These are phyloP conservation scores for Fusarium metavorans DNA, from an alignment of 2,329 filamentous ascomycete genomes.

Conservation along the genomic window DNA sequence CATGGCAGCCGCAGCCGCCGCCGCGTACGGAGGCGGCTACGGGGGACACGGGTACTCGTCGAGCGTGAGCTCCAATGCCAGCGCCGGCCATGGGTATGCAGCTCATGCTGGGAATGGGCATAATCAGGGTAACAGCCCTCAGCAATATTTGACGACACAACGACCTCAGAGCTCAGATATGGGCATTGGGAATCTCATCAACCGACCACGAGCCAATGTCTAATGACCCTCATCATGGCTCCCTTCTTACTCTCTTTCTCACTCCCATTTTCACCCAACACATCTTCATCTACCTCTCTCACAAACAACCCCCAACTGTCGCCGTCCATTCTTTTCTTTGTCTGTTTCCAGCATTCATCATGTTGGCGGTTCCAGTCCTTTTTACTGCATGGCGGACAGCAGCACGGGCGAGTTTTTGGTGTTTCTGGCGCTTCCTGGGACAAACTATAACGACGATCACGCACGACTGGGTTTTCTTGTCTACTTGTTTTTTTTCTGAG, in stretches of 20 bases:
- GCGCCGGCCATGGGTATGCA: constrained; percentile 51
- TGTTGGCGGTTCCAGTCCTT: constrained; percentile 14
- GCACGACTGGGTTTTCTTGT: constrained; percentile 12
- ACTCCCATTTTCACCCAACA: background rate
- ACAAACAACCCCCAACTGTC: constrained; percentile 9
- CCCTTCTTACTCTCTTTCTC: background rate
- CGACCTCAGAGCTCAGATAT: constrained; percentile 69
- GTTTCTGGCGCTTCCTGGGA: constrained; percentile 32
- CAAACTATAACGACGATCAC: constrained; percentile 40
- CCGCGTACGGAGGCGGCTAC: constrained; percentile 40
- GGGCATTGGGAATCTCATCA: constrained; percentile 71
- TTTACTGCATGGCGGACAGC: constrained; percentile 37
- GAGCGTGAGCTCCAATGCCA: constrained; percentile 63
- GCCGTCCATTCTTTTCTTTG: constrained; percentile 39
- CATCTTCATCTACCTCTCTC: background rate
- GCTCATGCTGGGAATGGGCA: constrained; percentile 42
- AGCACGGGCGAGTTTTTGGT: constrained; percentile 23
- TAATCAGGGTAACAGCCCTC: constrained; percentile 56
- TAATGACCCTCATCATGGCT: constrained; percentile 6
- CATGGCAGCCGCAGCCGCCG: constrained; percentile 18
- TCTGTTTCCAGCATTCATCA: constrained; percentile 20
- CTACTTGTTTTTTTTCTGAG: constrained; percentile 6
- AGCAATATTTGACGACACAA: constrained; percentile 57
- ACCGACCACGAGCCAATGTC: constrained; percentile 55
- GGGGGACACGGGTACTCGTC: constrained; percentile 62